phyloP scores from a whole-genome alignment of 345 rosid genomes.

The Fremontodendron californicum region DNA sequence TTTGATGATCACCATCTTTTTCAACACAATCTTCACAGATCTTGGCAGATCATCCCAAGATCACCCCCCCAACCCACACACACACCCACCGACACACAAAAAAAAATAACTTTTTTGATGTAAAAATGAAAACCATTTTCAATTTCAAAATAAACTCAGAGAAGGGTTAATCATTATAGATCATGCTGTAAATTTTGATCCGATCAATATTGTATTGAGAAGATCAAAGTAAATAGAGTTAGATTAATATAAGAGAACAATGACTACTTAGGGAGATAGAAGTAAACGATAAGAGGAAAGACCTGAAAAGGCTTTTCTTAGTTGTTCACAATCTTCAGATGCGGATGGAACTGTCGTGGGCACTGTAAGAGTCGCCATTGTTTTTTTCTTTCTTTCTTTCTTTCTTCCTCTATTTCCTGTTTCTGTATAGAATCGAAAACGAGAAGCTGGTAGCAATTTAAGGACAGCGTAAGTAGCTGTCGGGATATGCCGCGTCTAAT shows the following conservation, averaged over 20 bases:
- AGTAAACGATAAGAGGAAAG: slow-evolving; percentile 6
- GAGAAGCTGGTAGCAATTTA: background rate
- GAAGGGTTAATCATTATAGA: background rate
- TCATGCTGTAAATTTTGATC: background rate
- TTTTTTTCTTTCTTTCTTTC: background rate
- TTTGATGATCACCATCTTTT: background rate
- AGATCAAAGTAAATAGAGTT: background rate
- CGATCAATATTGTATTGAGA: background rate
- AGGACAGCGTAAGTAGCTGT: background rate
- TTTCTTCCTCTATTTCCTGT: background rate
- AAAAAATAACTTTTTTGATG: background rate
- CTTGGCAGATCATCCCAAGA: slow-evolving; percentile 5
- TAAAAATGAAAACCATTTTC: background rate
- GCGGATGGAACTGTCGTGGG: slow-evolving; percentile 46
- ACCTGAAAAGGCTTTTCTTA: slow-evolving; percentile 65
- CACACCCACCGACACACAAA: background rate
- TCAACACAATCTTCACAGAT: background rate
- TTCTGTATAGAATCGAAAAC: slow-evolving; percentile 33
- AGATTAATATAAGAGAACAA: background rate
- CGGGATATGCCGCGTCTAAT: slow-evolving; percentile 23
- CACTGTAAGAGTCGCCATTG: slow-evolving; percentile 60
- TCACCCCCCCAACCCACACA: background rate
- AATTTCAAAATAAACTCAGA: slow-evolving; percentile 5
- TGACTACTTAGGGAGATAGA: background rate
- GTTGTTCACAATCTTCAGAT: slow-evolving; percentile 65